These are phyloP conservation scores for Wilhelminamyces savonicus DNA, from an alignment of 805 yeast genomes.

Conservation along the genomic window DNA sequence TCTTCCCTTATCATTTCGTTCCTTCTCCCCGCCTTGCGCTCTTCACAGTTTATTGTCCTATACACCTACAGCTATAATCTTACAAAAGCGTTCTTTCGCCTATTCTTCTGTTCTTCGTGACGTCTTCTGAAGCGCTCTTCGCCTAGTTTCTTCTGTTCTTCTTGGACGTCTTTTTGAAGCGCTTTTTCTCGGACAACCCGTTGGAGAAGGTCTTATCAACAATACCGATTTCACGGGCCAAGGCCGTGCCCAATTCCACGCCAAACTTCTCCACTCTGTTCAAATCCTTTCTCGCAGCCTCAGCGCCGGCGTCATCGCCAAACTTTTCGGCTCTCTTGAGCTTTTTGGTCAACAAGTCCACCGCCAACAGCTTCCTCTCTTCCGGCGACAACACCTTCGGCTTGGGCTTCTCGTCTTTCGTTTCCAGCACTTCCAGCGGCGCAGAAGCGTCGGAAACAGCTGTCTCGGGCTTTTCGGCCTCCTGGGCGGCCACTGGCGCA, in stretches of 20 bases:
- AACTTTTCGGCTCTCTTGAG: conserved; percentile 72
- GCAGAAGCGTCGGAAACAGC: conserved; percentile 5
- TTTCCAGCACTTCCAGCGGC: conserved; percentile 10
- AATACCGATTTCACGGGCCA: conserved; percentile 63
- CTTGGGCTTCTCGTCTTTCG: conserved; percentile 24
- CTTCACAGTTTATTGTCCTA: no score
- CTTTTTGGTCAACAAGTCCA: conserved; percentile 61
- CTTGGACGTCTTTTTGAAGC: conserved; percentile 7
- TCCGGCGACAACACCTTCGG: conserved; percentile 51
- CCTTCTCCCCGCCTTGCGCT: no score
- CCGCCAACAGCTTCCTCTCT: conserved; percentile 61
- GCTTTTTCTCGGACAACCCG: conserved; percentile 8
- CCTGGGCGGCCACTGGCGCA: conserved; percentile 8
- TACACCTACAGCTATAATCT: no score
- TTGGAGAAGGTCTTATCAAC: conserved; percentile 30
- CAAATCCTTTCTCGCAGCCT: conserved; percentile 54
- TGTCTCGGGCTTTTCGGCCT: no score
- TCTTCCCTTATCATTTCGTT: no score
- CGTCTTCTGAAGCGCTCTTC: no score
- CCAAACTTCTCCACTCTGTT: conserved; percentile 82
- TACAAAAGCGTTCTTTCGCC: no score
- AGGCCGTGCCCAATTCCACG: conserved; percentile 55
- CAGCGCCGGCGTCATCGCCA: conserved; percentile 55
- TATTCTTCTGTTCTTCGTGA: no score
- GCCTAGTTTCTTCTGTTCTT: conserved; percentile 12